These are phyloP conservation scores for Purpureocillium lavendulum DNA, from an alignment of 2,329 filamentous ascomycete genomes.

Conservation along the genomic window DNA sequence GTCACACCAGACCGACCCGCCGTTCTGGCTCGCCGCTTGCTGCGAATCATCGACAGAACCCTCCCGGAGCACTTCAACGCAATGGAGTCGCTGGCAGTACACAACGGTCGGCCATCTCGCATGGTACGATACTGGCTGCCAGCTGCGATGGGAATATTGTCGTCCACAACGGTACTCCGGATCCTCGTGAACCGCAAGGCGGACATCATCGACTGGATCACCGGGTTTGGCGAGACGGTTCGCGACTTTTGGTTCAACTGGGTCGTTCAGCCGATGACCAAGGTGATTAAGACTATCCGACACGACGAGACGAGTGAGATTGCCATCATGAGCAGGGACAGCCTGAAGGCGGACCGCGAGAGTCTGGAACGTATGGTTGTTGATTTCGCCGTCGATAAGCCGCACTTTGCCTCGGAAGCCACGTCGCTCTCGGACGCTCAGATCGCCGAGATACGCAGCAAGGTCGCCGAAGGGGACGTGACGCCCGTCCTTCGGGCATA, in stretches of 20 bases:
- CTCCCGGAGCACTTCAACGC: conserved; percentile 58
- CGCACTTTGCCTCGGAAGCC: conserved; percentile 45
- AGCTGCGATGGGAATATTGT: conserved; percentile 60
- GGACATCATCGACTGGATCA: conserved; percentile 72
- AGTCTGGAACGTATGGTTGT: conserved; percentile 97
- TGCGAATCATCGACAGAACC: conserved; percentile 58
- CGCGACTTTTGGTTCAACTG: conserved; percentile 95
- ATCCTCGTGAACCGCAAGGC: conserved; percentile 67
- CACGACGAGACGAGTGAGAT: conserved; percentile 91
- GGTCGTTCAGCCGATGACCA: conserved; percentile 78
- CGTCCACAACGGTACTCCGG: conserved; percentile 77
- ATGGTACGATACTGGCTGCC: conserved; percentile 87
- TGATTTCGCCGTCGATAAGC: conserved; percentile 83
- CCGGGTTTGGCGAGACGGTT: conserved; percentile 67
- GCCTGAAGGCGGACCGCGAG: conserved; percentile 79
- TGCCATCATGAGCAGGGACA: conserved; percentile 91
- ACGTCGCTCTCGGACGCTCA: conserved; percentile 56
- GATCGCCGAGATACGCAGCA: conserved; percentile 64
- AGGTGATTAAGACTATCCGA: conserved; percentile 82
- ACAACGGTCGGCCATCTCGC: conserved; percentile 67
- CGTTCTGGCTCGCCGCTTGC: conserved; percentile 57
- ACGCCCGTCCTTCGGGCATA: conserved; percentile 88
- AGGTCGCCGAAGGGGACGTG: conserved; percentile 84
- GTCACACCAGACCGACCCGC: conserved; percentile 40
- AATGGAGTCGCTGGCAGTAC: conserved; percentile 45